phyloP scores from a whole-genome alignment of 352 stramenopile species.

The Globisporangium rhizosaccharum region DNA sequence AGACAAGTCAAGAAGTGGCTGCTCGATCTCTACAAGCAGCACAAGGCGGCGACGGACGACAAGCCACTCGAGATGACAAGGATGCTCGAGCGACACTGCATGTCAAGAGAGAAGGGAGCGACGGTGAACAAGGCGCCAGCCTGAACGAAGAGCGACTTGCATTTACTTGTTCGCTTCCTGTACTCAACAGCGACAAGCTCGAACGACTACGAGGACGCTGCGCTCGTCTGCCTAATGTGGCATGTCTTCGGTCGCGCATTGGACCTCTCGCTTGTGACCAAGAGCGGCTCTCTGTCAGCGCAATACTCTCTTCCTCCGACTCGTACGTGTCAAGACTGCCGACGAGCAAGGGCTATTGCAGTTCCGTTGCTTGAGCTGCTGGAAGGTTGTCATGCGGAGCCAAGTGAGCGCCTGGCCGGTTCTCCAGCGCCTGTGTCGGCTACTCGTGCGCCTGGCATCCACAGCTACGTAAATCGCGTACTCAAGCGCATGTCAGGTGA shows the following conservation, averaged over 20 bases:
- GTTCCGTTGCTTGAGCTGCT: too few species aligned
- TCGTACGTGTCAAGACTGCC: too few species aligned
- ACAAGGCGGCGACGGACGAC: background rate
- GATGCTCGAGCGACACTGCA: conserved; percentile 1
- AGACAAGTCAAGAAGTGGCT: background rate
- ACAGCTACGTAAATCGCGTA: conserved; percentile 3
- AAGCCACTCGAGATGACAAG: background rate
- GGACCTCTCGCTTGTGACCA: conserved; percentile 16
- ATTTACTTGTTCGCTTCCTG: too few species aligned
- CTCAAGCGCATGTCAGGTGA: conserved; percentile 1
- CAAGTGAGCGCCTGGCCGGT: too few species aligned
- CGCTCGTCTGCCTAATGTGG: conserved; percentile 23
- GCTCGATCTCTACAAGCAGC: background rate
- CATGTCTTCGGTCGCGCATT: conserved; percentile 30
- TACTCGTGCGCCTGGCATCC: background rate
- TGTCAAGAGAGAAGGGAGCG: conserved; percentile 20
- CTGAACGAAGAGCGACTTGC: too few species aligned
- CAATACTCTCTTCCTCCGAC: too few species aligned
- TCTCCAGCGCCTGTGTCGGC: too few species aligned
- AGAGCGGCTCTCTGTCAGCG: conserved; percentile 22
- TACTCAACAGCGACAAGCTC: background rate
- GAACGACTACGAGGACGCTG: conserved; percentile 28
- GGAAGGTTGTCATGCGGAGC: too few species aligned
- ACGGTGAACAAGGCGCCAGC: background rate
- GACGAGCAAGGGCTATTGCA: too few species aligned